Conservation (phyloP, 495 filamentous ascomycete species). For the Cenococcum geophilum region DNA sequence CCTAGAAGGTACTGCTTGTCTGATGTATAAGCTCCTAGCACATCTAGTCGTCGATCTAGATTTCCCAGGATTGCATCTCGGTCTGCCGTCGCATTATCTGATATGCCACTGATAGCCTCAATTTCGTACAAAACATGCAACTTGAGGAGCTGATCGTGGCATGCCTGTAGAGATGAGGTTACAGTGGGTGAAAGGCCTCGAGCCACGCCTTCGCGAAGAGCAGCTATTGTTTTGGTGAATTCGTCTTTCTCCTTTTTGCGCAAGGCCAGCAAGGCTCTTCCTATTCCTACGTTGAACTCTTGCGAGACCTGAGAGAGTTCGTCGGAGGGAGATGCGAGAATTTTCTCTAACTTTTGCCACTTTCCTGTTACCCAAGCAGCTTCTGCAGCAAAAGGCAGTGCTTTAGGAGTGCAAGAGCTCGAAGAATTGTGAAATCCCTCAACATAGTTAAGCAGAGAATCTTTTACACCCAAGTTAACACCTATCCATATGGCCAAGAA, state of each 20-base stretch:
- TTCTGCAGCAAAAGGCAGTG: constrained; percentile 78
- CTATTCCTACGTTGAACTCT: constrained; percentile 80
- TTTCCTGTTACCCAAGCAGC: constrained; percentile 82
- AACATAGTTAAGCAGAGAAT: constrained; percentile 77
- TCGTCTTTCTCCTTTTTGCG: constrained; percentile 46
- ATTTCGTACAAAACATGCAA: constrained; percentile 84
- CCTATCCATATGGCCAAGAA: constrained; percentile 14
- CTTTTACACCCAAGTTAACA: constrained; percentile 42
- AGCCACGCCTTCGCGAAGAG: constrained; percentile 63
- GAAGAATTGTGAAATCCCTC: constrained; percentile 61
- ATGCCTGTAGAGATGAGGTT: constrained; percentile 71
- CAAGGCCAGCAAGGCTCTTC: constrained; percentile 61
- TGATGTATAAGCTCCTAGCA: constrained; percentile 75
- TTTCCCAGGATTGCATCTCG: constrained; percentile 48
- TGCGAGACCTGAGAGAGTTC: constrained; percentile 42
- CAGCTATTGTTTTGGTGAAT: constrained; percentile 55
- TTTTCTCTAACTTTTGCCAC: constrained; percentile 69
- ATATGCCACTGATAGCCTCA: constrained; percentile 62
- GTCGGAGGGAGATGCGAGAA: constrained; percentile 51
- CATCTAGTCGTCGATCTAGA: constrained; percentile 68
- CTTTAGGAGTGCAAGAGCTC: constrained; percentile 46
- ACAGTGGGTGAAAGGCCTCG: constrained; percentile 64
- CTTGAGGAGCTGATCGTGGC: constrained; percentile 73
- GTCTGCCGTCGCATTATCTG: constrained; percentile 39
- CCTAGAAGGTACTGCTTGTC: constrained; percentile 96